Base-by-base conservation (phyloP, 345 rosid species). In the Citrus medica region DNA sequence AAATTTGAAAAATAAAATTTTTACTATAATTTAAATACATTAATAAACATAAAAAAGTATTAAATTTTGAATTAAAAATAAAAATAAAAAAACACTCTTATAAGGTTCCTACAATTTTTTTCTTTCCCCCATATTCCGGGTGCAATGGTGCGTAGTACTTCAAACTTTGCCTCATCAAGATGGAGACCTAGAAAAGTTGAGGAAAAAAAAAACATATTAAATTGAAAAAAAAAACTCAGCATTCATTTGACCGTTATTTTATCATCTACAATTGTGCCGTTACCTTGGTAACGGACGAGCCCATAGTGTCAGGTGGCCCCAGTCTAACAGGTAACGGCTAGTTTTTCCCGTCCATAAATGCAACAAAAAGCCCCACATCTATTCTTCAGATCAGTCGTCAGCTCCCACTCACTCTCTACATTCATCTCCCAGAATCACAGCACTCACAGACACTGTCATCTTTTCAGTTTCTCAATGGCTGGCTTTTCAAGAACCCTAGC, bases 301-400 rank as follows among this genome's bases (percentile, higher is more conserved):
- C 38, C 81, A 74, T 38, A 28, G 22, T 9, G 19, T 61, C 60
- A 70, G 40, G 59, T 67, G 77, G 77, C 64, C 67, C 71, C 71
- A 17, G 48, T 9, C 38, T 27, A 55, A 30, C 70, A 66, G 21
- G 32, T 55, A 88, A 88, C 91, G 91, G 89, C 86, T 88, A 88
- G 78, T 83, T 88, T 79, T 78, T 48, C 30, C 60, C 16, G 3
- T 59, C 30, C 79, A 77, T 82, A 80, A 60, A 84, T 46, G n/a
- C 55, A 67, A 25, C 22, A 22, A 46, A 61, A 61, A 66, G 13
- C 30, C 79, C 66, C 0, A 17, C 35, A 14, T 61, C 48, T 22
- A 21, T 70, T 38, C 64, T 71, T 27, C 61, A 9, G 46, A 40
- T 40, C 46, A 46, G 37, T 64, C 17, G 0, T 33, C 67, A 42